Percentiles rank a stretch among this genome's conserved stretches.
These are phyloP conservation scores for Diaporthe citri DNA, from an alignment of 2,329 filamentous ascomycete species.

Conservation along the genomic window DNA sequence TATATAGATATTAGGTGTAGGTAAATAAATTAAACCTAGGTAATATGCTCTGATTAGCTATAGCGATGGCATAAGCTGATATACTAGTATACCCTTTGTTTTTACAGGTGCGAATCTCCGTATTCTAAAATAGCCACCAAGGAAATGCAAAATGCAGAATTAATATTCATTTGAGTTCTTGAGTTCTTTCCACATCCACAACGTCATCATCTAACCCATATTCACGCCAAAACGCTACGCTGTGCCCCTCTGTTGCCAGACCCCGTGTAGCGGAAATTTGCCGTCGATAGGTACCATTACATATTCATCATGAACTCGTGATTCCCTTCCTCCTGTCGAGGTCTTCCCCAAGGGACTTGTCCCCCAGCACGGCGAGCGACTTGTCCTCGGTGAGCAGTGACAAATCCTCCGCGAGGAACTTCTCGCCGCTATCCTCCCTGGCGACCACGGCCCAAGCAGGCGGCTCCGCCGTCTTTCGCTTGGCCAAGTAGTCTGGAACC, in stretches of 20 bases:
- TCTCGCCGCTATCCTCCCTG: constrained; percentile 20
- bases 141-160: background rate
- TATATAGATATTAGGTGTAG: too few species aligned
- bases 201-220: background rate
- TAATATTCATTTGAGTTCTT: background rate
- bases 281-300: background rate
- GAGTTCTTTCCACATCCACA: background rate
- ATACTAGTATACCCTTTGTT: too few species aligned
- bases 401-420: constrained; percentile 31
- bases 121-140: too few species aligned
- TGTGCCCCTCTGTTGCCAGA: background rate
- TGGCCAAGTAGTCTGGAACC: background rate
- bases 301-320: constrained; percentile 4
- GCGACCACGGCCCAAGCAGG: background rate
- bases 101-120: too few species aligned
- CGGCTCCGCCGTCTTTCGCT: background rate
- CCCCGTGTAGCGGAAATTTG: background rate
- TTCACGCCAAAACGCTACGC: background rate
- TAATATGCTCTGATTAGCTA: too few species aligned
- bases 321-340: constrained; percentile 43
- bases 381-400: constrained; percentile 35
- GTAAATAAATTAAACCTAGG: too few species aligned
- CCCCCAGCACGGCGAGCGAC: constrained; percentile 35
- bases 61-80: too few species aligned
- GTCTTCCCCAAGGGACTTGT: constrained; percentile 48